These are phyloP conservation scores for Apodospora peruviana DNA, from an alignment of 495 filamentous ascomycete species.

Conservation along the genomic window DNA sequence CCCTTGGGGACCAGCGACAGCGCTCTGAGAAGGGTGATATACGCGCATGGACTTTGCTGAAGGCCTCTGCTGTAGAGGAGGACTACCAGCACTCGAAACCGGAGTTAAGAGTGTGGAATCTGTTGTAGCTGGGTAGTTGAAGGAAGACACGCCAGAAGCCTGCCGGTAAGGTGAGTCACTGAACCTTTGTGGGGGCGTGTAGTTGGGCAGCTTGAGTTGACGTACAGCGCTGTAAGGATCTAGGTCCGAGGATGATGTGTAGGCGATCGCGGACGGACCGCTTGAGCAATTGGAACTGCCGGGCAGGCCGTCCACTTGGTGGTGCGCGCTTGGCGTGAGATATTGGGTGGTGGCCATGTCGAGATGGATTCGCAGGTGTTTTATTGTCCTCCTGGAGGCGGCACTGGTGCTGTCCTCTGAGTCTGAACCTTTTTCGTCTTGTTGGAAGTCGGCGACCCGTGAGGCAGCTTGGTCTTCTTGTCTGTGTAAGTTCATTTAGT, in stretches of 20 bases:
- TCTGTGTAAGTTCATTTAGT: constrained; percentile 22
- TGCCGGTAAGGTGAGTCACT: constrained; percentile 10
- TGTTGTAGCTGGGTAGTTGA: constrained; percentile 36
- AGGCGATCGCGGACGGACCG: constrained; percentile 16
- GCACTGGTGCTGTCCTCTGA: constrained; percentile 12
- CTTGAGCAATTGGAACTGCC: constrained; percentile 13
- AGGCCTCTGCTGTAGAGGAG: constrained; percentile 33
- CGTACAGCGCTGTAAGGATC: constrained; percentile 29
- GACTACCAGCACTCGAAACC: constrained; percentile 38
- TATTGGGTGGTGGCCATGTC: constrained; percentile 28
- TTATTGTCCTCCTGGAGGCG: constrained; percentile 10
- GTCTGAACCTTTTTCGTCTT: constrained; percentile 13
- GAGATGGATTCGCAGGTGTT: constrained; percentile 18
- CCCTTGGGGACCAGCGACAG: constrained; percentile 29
- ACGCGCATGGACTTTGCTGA: constrained; percentile 28
- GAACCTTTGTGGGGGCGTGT: neutral
- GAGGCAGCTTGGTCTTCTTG: constrained; percentile 10
- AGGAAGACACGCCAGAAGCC: constrained; percentile 35
- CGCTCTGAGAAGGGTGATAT: constrained; percentile 23
- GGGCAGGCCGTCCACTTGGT: constrained; percentile 15
- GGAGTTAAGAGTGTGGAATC: constrained; percentile 43
- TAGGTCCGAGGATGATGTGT: constrained; percentile 21
- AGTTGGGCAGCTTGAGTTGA: neutral
- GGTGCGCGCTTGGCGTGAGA: constrained; percentile 19
- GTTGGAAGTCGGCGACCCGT: constrained; percentile 9